Evolutionary conservation across 345 rosid species (phyloP), one percentile per base, ranked within the genome.

Genomic region (Anastatica hierochuntica): DNA sequence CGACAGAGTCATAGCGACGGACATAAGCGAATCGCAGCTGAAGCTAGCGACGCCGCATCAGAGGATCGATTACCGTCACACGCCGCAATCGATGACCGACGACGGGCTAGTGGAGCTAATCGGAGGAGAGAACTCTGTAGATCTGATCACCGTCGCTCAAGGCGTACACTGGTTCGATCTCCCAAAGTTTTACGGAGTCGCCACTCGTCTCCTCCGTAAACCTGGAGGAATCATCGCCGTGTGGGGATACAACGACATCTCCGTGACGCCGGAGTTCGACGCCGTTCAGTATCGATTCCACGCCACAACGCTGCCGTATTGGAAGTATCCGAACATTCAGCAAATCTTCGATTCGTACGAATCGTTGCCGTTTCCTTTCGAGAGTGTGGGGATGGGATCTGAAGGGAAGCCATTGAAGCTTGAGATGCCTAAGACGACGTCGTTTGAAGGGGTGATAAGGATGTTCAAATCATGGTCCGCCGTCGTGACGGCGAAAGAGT

Each of bases 141-240:
- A 68, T 54, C 49, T 84, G 20, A 71, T 87, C 34, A 79, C 81
- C 0, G 78, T 77, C n/a, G 85, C 82, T 21, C 72, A 67, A 67
- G 90, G 75, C 6, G 65, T 78, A n/a, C 85, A 80, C 67, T 76
- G 90, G 85, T 78, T 85, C 46, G 88, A 85, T 16, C 77, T 80
- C 40, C 77, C 75, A 1, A 78, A 44, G 10, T 79, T 87, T 53
- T 84, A 87, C 60, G 37, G 80, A 19, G 33, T 70, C 7, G 83
- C 69, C 1, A 69, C 62, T 10, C 73, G 85, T 1, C 39, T 77
- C 18, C 66, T 81, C 9, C 64, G 72, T 13, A 87, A 78, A 49
- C 89, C 85, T 0, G 81, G 79, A 1, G 87, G 89, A 0, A 51
- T 77, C 1, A 42, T 79, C 20, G 96, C 80, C 3, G 77, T 79